Evolutionary conservation across 208 protist genomes (phyloP).

Genomic region (Phytomonas serpens): DNA sequence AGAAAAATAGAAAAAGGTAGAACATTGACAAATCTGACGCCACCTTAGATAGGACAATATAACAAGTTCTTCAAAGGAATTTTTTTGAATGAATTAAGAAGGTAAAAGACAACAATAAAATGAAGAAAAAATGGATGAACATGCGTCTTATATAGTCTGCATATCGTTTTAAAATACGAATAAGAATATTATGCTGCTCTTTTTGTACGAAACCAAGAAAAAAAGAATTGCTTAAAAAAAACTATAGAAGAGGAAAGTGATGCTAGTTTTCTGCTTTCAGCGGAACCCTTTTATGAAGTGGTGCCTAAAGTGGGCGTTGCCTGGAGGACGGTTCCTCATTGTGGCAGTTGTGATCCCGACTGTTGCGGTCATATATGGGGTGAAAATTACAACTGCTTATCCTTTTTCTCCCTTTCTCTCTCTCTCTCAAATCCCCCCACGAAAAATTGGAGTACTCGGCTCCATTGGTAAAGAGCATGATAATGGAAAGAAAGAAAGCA

Average conservation of each 20-base stretch:
- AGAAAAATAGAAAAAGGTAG: slow-evolving; percentile 3
- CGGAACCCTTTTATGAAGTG: neutral
- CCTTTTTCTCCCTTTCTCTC: neutral
- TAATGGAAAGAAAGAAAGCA: neutral
- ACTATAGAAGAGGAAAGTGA: neutral
- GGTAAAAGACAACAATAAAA: neutral
- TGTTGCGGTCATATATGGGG: neutral
- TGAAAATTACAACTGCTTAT: neutral
- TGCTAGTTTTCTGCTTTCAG: neutral
- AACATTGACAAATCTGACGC: neutral
- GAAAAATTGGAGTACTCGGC: neutral
- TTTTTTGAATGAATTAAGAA: neutral
- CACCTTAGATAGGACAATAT: neutral
- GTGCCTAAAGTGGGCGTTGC: neutral
- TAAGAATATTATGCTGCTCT: neutral
- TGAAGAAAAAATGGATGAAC: neutral
- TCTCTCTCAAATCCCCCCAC: neutral
- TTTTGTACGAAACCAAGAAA: neutral
- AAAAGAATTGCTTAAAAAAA: neutral
- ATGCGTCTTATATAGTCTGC: neutral
- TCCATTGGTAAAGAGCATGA: neutral
- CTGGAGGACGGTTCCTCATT: neutral
- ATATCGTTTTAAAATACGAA: neutral
- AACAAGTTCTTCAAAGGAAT: slow-evolving; percentile 1
- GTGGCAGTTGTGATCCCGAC: too few relatives aligned